A percentile compares a stretch with the other conserved stretches of the same genome.
Evolutionary conservation across 768 basidiomycete species (phyloP).

Genomic region (Trametes sanguinea): DNA sequence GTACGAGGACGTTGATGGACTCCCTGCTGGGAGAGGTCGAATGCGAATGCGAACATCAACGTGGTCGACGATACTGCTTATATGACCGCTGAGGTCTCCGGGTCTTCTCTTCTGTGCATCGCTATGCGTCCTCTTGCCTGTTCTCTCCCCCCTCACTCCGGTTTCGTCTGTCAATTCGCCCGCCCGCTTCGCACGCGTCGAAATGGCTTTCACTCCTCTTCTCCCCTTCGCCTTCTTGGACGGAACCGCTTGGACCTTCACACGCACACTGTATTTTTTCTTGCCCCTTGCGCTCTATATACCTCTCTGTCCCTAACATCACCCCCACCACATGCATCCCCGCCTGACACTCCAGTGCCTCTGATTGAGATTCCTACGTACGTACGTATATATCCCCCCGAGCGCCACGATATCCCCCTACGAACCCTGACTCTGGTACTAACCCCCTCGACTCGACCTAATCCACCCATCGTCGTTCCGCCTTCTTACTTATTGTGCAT

Average conservation of each 20-base stretch:
- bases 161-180: not conserved
- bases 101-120: not conserved
- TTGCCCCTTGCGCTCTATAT: not conserved
- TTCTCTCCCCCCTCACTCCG: not conserved
- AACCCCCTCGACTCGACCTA: constrained; percentile 4
- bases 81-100: not conserved
- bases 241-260: constrained; percentile 15
- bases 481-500: constrained; percentile 20
- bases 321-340: not conserved
- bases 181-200: not conserved
- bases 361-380: not conserved
- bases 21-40: not conserved
- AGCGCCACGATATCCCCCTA: constrained; percentile 8
- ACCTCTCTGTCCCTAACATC: not conserved
- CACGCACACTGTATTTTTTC: constrained; percentile 15
- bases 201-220: not conserved
- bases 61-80: not conserved
- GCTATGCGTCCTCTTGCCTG: not conserved
- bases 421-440: not conserved
- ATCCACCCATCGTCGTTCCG: not conserved
- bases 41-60: not conserved
- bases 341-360: not conserved
- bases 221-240: constrained; percentile 13
- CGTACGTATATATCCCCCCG: constrained; percentile 2
- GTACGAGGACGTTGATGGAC: not conserved